Evolutionary conservation across 225 moss, liverwort and hornwort species (phyloP).

Genomic region (Lunularia cruciata): DNA sequence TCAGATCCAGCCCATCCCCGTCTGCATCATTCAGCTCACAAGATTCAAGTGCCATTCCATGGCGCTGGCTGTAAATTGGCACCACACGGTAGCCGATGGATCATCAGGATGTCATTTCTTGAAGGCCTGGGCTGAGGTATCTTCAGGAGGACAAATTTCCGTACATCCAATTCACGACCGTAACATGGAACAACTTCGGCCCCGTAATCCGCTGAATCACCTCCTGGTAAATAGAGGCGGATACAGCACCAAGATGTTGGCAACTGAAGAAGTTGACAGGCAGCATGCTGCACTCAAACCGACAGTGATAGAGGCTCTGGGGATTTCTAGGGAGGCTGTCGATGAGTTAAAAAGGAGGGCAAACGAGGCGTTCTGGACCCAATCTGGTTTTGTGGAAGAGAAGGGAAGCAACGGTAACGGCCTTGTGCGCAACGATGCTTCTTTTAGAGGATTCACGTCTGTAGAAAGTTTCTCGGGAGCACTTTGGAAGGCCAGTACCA

Average conservation of each 20-base stretch:
- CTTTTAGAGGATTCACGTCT: neutral
- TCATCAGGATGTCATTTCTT: conserved; percentile 39
- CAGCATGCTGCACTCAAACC: neutral
- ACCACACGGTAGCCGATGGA: conserved; percentile 46
- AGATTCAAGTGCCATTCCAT: conserved; percentile 34
- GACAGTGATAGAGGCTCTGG: neutral
- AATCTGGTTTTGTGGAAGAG: neutral
- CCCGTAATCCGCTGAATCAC: conserved; percentile 23
- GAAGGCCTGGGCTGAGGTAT: conserved; percentile 39
- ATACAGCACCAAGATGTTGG: conserved; percentile 19
- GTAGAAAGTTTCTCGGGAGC: conserved; percentile 6
- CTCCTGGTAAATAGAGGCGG: conserved; percentile 16
- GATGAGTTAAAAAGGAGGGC: neutral
- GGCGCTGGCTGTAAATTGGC: conserved; percentile 40
- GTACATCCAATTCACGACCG: conserved; percentile 28
- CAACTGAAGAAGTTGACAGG: neutral
- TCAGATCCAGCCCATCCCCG: conserved; percentile 17
- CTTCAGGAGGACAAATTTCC: conserved; percentile 14
- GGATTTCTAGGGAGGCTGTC: neutral
- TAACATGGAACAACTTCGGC: conserved; percentile 13
- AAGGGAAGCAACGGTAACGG: neutral
- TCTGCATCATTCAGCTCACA: conserved; percentile 23
- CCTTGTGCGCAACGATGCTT: neutral
- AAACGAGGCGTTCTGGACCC: neutral
- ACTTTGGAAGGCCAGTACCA: neutral